Percentiles rank a stretch among this genome's conserved stretches.
Evolutionary conservation across 106 monocot species (phyloP).

Genomic region (Apostasia shenzhenica): DNA sequence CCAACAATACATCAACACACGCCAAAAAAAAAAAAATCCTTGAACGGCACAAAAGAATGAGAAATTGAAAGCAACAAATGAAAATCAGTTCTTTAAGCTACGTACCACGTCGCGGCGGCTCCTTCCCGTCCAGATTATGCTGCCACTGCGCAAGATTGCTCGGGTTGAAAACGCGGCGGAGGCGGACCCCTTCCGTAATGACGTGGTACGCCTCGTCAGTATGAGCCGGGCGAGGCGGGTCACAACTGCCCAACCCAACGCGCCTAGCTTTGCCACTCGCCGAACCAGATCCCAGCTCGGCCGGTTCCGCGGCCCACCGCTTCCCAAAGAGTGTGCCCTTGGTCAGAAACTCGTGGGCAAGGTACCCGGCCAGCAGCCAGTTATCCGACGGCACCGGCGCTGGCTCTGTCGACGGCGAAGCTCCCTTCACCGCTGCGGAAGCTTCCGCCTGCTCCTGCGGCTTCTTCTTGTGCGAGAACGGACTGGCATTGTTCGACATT

Average conservation of each 20-base stretch:
- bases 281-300: not conserved
- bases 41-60: too few relatives aligned
- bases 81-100: too few relatives aligned
- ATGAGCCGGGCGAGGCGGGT: not conserved
- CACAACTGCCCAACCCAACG: not conserved
- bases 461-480: not conserved
- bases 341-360: constrained; percentile 60
- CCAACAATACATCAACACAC: too few relatives aligned
- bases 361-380: constrained; percentile 41
- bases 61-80: too few relatives aligned
- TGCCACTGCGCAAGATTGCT: constrained; percentile 25
- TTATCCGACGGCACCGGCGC: constrained; percentile 1
- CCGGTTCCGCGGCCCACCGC: not conserved
- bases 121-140: not conserved
- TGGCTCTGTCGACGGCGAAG: not conserved
- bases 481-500: too few relatives aligned
- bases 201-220: constrained; percentile 19
- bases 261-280: not conserved
- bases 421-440: not conserved
- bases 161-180: constrained; percentile 30
- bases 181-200: constrained; percentile 23
- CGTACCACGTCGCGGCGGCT: too few relatives aligned
- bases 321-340: constrained; percentile 30
- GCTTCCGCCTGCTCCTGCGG: constrained; percentile 25
- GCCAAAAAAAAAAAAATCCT: too few relatives aligned